Base-by-base conservation (phyloP, 2,329 filamentous ascomycete species). In the Talaromyces islandicus region DNA sequence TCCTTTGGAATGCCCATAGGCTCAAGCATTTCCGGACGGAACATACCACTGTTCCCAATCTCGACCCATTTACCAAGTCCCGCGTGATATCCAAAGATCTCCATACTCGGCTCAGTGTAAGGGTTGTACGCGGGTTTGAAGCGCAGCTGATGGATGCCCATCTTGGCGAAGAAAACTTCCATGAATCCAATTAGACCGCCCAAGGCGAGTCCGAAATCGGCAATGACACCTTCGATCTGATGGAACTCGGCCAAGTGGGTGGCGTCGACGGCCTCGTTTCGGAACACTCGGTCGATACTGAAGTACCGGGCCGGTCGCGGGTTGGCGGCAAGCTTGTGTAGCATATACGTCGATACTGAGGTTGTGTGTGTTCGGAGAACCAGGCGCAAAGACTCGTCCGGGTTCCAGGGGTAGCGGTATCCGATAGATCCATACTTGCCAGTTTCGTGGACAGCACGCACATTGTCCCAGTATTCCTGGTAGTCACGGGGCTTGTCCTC, bases 81-180 rank as follows among this genome's bases (percentile, higher is more conserved):
- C 70, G 88, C 85, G 81, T 97, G 94, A 81, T 88, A 97, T 66
- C 90, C 91, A 79, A 97, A 99, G 66, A 99, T 96, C 78, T 99
- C 94, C 92, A 99, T 95, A 73, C 88, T 89, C 30, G 94, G 92
- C 78, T 99, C 94, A 29, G 92, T 96, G 81, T 95, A 92, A 0
- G 90, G 91, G 78, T 96, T 96, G 80, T 95, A 96, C 0, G 94
- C 94, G 19, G 94, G 94, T 82, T 99, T 99, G 86, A 96, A 99
- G 71, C 90, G 88, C 65, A 99, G 84, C 69, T 85, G 81, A 64
- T 85, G 81, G 67, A 99, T 91, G 66, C 94, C 93, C 89, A 97
- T 96, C 82, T 96, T 96, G 64, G 82, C 83, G 77, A 97, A 99
- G 86, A 99, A 97, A 70, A 91, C 87, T 70, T 93, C 88, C 84